These are phyloP conservation scores for Neurospora sp. DNA, from an alignment of 495 filamentous ascomycete species.

Conservation along the genomic window DNA sequence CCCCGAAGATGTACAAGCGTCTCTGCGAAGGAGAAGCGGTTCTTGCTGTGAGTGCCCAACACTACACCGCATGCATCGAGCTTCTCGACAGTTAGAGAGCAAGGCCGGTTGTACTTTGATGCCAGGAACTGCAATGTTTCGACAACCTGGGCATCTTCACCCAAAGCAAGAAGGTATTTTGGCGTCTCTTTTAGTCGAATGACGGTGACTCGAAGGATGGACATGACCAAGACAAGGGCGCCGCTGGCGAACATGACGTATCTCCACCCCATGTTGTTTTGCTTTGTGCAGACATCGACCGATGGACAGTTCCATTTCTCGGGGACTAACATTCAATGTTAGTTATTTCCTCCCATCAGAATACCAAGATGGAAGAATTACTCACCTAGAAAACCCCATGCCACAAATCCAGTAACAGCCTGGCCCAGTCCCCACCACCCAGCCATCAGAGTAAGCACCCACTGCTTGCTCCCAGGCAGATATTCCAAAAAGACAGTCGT, in stretches of 20 bases:
- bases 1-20: slow-evolving; percentile 48
- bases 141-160: slow-evolving; percentile 53
- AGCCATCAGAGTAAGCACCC: slow-evolving; percentile 62
- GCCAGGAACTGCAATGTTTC: slow-evolving; percentile 52
- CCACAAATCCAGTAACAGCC: slow-evolving; percentile 59
- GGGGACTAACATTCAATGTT: slow-evolving; percentile 20
- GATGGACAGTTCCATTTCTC: slow-evolving; percentile 46
- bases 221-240: slow-evolving; percentile 56
- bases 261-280: slow-evolving; percentile 72
- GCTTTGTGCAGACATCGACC: slow-evolving; percentile 45
- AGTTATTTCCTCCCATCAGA: background rate
- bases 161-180: slow-evolving; percentile 58
- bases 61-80: slow-evolving; percentile 44
- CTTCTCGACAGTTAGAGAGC: slow-evolving; percentile 51
- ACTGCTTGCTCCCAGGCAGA: slow-evolving; percentile 65
- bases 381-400: slow-evolving; percentile 65
- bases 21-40: slow-evolving; percentile 39
- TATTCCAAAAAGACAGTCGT: slow-evolving; percentile 74
- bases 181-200: slow-evolving; percentile 62
- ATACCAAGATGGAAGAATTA: background rate
- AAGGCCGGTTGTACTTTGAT: slow-evolving; percentile 50
- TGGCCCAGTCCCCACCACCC: slow-evolving; percentile 73
- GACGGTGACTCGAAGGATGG: slow-evolving; percentile 54
- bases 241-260: slow-evolving; percentile 62
- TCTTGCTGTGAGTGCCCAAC: slow-evolving; percentile 27